Conservation (phyloP, 345 rosid genomes). For the Adansonia digitata region DNA sequence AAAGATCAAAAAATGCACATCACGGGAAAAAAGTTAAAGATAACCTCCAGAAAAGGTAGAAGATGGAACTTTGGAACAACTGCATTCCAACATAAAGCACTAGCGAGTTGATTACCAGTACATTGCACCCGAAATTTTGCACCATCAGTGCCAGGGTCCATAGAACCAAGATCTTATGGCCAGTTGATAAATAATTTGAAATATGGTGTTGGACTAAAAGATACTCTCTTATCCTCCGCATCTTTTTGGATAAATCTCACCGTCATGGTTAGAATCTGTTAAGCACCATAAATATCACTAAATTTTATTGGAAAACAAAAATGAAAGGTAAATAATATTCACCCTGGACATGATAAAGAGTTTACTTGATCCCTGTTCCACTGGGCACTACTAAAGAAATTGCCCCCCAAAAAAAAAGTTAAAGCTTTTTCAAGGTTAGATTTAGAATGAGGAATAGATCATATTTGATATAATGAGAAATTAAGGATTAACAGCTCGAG, state of each 20-base stretch:
- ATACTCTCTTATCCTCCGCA: conserved; percentile 73
- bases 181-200: conserved; percentile 74
- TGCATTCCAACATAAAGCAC: too few relatives aligned
- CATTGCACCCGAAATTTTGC: conserved; percentile 67
- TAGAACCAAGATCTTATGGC: conserved; percentile 64
- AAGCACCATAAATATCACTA: conserved; percentile 15
- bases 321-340: background rate
- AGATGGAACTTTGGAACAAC: too few relatives aligned
- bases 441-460: background rate
- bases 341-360: conserved; percentile 67
- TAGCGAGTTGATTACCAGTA: too few relatives aligned
- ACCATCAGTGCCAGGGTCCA: conserved; percentile 62
- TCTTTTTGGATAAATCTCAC: conserved; percentile 77
- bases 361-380: conserved; percentile 77
- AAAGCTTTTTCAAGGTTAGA: background rate
- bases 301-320: background rate
- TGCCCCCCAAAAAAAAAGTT: background rate
- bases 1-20: too few relatives aligned
- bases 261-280: conserved; percentile 66
- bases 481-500: conserved; percentile 57
- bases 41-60: too few relatives aligned
- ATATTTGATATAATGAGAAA: background rate
- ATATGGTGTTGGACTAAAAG: conserved; percentile 65
- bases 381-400: conserved; percentile 37
- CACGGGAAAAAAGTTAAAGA: too few relatives aligned